These are phyloP conservation scores for Calamus simplicifolius DNA, from an alignment of 176 grass and related monocot species.

Conservation along the genomic window DNA sequence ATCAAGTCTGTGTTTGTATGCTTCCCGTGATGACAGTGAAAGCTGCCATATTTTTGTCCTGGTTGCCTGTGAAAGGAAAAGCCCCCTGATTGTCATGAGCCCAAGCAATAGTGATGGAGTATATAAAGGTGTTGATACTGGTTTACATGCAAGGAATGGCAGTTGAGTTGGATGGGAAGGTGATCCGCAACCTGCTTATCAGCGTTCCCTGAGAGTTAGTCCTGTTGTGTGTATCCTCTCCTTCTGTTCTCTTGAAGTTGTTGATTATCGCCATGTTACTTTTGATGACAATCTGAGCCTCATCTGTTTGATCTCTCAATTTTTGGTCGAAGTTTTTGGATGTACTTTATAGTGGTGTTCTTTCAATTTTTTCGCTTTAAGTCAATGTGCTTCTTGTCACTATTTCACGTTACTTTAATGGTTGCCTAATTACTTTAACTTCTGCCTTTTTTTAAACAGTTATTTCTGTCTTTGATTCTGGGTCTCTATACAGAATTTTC, in stretches of 20 bases:
- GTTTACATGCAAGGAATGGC: conserved; percentile 56
- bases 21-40: conserved; percentile 45
- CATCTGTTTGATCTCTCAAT: not conserved
- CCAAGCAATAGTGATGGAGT: conserved; percentile 9
- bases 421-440: conserved; percentile 12
- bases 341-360: conserved; percentile 2
- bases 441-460: conserved; percentile 3
- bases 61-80: conserved; percentile 16
- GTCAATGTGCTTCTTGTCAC: no score
- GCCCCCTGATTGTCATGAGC: conserved; percentile 1
- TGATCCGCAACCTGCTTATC: conserved; percentile 35
- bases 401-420: no score
- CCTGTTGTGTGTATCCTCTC: conserved; percentile 49
- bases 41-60: conserved; percentile 36
- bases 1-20: conserved; percentile 53
- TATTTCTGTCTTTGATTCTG: conserved; percentile 13
- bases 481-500: conserved; percentile 75
- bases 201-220: conserved; percentile 74
- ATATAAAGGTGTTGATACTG: conserved; percentile 51
- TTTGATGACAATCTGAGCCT: no score
- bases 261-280: not conserved
- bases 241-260: not conserved
- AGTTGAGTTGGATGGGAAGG: conserved; percentile 52
- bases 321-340: not conserved
- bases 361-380: no score